phyloP scores from a whole-genome alignment of 1,139 yeast species.

The Candida pseudoviswanathii region DNA sequence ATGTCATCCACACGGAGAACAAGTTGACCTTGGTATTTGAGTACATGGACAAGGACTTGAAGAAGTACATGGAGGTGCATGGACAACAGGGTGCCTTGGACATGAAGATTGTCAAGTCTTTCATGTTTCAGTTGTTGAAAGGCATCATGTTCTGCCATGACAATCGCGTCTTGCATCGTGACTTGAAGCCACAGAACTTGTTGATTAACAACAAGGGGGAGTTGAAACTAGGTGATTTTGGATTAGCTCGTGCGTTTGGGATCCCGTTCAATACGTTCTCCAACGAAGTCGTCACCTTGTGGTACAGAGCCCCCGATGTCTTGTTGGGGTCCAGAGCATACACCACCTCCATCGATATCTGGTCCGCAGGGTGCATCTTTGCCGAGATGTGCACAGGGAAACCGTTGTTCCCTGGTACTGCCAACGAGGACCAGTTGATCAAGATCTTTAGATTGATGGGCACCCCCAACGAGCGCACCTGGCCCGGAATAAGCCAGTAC shows the following conservation, averaged over 20 bases:
- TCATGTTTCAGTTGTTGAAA: conserved; percentile 87
- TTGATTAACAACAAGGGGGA: conserved; percentile 88
- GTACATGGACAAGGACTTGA: conserved; percentile 90
- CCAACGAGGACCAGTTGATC: conserved; percentile 90
- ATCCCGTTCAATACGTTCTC: conserved; percentile 97
- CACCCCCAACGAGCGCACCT: conserved; percentile 90
- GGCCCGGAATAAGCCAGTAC: conserved; percentile 90
- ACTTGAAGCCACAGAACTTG: conserved; percentile 92
- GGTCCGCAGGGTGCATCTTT: conserved; percentile 98
- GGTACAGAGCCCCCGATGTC: conserved; percentile 99
- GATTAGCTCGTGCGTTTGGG: conserved; percentile 96
- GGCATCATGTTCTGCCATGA: conserved; percentile 96
- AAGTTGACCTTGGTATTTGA: conserved; percentile 92
- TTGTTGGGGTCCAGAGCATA: conserved; percentile 92
- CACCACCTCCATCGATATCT: conserved; percentile 94
- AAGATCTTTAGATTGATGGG: conserved; percentile 93
- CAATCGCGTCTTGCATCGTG: conserved; percentile 91
- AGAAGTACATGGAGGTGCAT: conserved; percentile 88
- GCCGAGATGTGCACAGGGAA: conserved; percentile 99
- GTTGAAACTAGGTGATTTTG: conserved; percentile 94
- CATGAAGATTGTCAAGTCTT: conserved; percentile 77
- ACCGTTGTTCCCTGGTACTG: conserved; percentile 93
- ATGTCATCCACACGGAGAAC: conserved; percentile 95
- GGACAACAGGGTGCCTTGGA: conserved; percentile 85
- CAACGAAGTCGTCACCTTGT: conserved; percentile 94